Evolutionary conservation across 257 asterid genomes (phyloP).

Genomic region (Mentha longifolia): DNA sequence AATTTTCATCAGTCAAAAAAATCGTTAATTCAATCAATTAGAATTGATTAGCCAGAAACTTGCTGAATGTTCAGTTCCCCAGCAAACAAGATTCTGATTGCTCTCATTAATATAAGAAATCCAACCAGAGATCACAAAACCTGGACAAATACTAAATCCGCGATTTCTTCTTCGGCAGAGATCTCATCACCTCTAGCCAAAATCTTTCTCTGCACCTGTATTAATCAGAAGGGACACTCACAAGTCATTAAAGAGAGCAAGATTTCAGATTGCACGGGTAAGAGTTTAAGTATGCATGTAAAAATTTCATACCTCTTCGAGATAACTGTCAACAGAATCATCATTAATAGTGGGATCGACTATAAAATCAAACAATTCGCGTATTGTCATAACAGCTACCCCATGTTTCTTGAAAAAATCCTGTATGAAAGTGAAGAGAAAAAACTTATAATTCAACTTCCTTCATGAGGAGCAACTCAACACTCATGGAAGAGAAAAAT

Average conservation of each 20-base stretch:
- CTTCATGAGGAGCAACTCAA: background rate
- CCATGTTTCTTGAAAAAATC: constrained; percentile 90
- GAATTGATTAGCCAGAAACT: no score
- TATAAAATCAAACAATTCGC: constrained; percentile 88
- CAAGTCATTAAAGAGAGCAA: constrained; percentile 5
- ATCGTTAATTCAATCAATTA: no score
- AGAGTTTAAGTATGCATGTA: background rate
- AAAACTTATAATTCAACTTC: background rate
- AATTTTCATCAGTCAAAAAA: no score
- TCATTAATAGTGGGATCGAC: constrained; percentile 84
- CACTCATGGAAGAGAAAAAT: background rate
- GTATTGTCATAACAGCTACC: constrained; percentile 86
- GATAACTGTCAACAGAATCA: constrained; percentile 80
- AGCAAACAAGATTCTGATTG: constrained; percentile 7
- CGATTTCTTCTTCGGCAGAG: constrained; percentile 89
- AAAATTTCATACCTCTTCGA: constrained; percentile 67
- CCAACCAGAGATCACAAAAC: constrained; percentile 34
- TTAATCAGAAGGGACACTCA: constrained; percentile 3
- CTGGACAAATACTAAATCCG: constrained; percentile 88
- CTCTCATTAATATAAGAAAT: background rate
- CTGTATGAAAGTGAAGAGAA: constrained; percentile 43
- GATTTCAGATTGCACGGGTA: constrained; percentile 18
- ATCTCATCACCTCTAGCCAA: constrained; percentile 82
- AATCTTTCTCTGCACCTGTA: constrained; percentile 76
- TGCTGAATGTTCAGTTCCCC: background rate